Evolutionary conservation across 2,329 filamentous ascomycete species (phyloP), one percentile per base, ranked within the genome.

Genomic region (Pseudogymnoascus sp.): DNA sequence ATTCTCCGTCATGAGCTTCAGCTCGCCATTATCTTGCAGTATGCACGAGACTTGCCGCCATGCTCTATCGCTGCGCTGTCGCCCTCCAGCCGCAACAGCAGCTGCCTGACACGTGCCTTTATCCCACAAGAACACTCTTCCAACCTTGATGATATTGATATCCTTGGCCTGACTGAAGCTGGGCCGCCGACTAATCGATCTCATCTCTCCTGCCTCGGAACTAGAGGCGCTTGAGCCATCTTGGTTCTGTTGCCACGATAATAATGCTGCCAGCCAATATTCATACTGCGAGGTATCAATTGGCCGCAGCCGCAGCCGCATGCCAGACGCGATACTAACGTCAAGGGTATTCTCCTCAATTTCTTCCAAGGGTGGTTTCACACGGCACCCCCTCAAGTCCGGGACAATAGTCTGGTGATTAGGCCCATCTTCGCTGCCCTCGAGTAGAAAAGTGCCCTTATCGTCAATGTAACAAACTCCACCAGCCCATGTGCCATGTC

Each of bases 1-100:
- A 63, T 89, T 88, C 70, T 97, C 93, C 1, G 89, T 89, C 74
- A 95, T 88, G 10, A 99, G 83, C 71, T 93, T 96, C 72, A 99
- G 88, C 72, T 96, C 91, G 64, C 95, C 95, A 70, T 96, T 96
- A 72, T 97, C 95, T 68, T 96, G 90, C 23, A 99, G 80, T 17
- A 95, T 96, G 75, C 93, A 97, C 31, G 92, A 97, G 3, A 97
- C 91, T 67, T 85, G 85, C 70, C 90, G 86, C 95, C 95, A 97
- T 10, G 88, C 64, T 82, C 77, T 1, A 83, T 83, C 1, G 84
- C 86, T 2, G 84, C 79, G 3, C 82, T 77, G 68, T 80, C 82
- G 9, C 23, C 68, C 68, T 21, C 68, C 65, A 60, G 84, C 79
- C 63, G 87, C 82, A 17, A 83, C 78, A 50, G 79, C 77, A 5